Percentiles rank a stretch among this genome's conserved stretches.
These are phyloP conservation scores for Tarenaya hassleriana DNA, from an alignment of 345 rosid genomes.

Conservation along the genomic window DNA sequence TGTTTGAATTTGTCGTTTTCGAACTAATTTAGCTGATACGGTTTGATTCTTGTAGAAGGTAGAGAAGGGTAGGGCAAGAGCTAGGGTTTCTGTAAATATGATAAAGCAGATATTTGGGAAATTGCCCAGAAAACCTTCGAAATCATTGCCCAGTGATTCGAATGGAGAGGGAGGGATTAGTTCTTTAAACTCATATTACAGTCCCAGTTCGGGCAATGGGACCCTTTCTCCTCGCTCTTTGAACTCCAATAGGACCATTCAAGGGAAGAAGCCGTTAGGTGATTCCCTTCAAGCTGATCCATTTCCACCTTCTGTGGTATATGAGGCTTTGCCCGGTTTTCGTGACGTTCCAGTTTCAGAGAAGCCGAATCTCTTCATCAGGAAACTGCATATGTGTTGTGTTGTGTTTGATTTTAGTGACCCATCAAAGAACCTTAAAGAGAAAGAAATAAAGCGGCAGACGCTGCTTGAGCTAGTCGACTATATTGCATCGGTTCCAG, in stretches of 20 bases:
- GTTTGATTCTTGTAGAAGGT: slow-evolving; percentile 1
- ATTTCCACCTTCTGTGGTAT: slow-evolving; percentile 31
- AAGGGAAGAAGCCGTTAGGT: slow-evolving; percentile 37
- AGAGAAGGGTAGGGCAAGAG: slow-evolving; percentile 1
- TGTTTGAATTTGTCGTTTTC: too few relatives aligned
- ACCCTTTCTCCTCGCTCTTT: slow-evolving; percentile 26
- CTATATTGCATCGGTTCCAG: slow-evolving; percentile 53
- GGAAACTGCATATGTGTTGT: slow-evolving; percentile 58
- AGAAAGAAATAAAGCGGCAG: slow-evolving; percentile 75
- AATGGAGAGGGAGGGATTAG: slow-evolving; percentile 39
- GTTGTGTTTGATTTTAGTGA: slow-evolving; percentile 60
- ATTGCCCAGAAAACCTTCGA: slow-evolving; percentile 65
- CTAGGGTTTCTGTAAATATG: slow-evolving; percentile 40
- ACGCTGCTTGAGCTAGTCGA: slow-evolving; percentile 73
- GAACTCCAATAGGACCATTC: slow-evolving; percentile 30
- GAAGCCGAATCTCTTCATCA: slow-evolving; percentile 55
- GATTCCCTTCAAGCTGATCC: slow-evolving; percentile 29
- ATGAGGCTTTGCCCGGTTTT: slow-evolving; percentile 70
- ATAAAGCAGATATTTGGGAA: slow-evolving; percentile 75
- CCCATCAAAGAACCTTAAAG: slow-evolving; percentile 55
- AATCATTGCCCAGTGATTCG: slow-evolving; percentile 45
- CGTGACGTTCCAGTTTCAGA: slow-evolving; percentile 65
- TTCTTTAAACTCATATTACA: slow-evolving; percentile 25
- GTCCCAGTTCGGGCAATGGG: slow-evolving; percentile 48
- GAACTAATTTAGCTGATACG: slow-evolving; percentile 11